Conservation (phyloP, 176 grass and related monocot genomes). For the Avena eriantha region DNA sequence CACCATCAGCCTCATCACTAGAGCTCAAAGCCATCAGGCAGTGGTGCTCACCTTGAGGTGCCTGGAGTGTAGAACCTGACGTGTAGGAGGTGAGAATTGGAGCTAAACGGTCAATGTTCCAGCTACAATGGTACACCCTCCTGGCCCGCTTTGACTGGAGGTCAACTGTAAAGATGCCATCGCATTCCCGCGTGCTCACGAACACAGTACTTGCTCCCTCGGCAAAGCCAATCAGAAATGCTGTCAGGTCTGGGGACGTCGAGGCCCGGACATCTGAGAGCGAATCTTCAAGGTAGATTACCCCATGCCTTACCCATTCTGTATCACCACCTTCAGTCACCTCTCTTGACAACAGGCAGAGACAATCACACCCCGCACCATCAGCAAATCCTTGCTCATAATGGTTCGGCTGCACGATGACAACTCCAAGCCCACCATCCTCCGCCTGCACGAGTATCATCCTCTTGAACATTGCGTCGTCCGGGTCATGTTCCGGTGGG, state of each 20-base stretch:
- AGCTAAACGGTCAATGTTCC: not conserved
- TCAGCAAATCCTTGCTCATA: not conserved
- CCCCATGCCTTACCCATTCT: not conserved
- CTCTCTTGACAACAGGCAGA: not conserved
- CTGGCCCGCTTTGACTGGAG: not conserved
- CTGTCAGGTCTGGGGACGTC: not conserved
- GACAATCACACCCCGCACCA: not conserved
- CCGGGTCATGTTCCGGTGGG: not conserved
- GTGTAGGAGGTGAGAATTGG: not conserved
- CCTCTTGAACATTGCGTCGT: not conserved
- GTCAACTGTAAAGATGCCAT: not conserved
- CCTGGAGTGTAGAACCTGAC: not conserved
- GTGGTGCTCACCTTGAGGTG: not conserved
- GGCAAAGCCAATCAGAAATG: not conserved
- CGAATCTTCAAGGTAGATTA: not conserved
- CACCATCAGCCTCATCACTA: not conserved
- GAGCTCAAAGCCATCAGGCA: not conserved
- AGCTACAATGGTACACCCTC: not conserved
- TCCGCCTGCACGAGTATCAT: not conserved
- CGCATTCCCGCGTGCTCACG: not conserved
- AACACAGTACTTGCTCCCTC: not conserved
- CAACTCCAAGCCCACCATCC: not conserved
- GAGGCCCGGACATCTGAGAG: not conserved
- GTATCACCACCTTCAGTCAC: not conserved
- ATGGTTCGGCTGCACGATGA: not conserved